Evolutionary conservation across 2,329 filamentous ascomycete species (phyloP).

Genomic region (Colletotrichum echinochloae): DNA sequence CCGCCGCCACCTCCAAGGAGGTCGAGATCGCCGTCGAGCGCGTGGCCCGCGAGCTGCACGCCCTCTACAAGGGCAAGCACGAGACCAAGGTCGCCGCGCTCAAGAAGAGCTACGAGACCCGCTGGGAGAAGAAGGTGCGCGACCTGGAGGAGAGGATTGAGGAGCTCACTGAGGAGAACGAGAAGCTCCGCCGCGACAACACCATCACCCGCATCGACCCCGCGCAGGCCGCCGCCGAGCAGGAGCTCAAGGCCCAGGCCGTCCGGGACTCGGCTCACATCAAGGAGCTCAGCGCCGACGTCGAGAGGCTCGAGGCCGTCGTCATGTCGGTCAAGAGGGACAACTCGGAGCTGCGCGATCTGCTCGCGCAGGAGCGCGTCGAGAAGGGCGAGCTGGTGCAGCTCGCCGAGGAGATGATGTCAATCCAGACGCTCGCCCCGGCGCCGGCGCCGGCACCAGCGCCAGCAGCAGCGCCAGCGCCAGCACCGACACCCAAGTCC

Average conservation of each 20-base stretch:
- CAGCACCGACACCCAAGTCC: slow-evolving; percentile 33
- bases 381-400: slow-evolving; percentile 88
- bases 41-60: slow-evolving; percentile 92
- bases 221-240: slow-evolving; percentile 57
- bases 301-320: slow-evolving; percentile 80
- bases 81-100: slow-evolving; percentile 94
- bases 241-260: slow-evolving; percentile 68
- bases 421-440: slow-evolving; percentile 67
- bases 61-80: slow-evolving; percentile 96
- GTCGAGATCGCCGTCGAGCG: slow-evolving; percentile 90
- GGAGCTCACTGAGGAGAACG: slow-evolving; percentile 78
- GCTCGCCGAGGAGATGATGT: slow-evolving; percentile 86
- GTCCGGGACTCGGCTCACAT: slow-evolving; percentile 75
- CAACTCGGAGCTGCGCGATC: slow-evolving; percentile 72
- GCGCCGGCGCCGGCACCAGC: slow-evolving; percentile 27
- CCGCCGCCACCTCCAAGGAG: slow-evolving; percentile 62
- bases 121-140: slow-evolving; percentile 88
- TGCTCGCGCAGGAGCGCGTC: slow-evolving; percentile 80
- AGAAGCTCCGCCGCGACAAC: slow-evolving; percentile 76
- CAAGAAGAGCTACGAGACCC: slow-evolving; percentile 84
- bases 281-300: slow-evolving; percentile 77
- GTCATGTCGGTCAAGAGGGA: slow-evolving; percentile 77
- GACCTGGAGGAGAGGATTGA: slow-evolving; percentile 81
- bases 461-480: slow-evolving; percentile 40
- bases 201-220: slow-evolving; percentile 71